These are phyloP conservation scores for Alternaria infectoria DNA, from an alignment of 2,329 filamentous ascomycete species.

Conservation along the genomic window DNA sequence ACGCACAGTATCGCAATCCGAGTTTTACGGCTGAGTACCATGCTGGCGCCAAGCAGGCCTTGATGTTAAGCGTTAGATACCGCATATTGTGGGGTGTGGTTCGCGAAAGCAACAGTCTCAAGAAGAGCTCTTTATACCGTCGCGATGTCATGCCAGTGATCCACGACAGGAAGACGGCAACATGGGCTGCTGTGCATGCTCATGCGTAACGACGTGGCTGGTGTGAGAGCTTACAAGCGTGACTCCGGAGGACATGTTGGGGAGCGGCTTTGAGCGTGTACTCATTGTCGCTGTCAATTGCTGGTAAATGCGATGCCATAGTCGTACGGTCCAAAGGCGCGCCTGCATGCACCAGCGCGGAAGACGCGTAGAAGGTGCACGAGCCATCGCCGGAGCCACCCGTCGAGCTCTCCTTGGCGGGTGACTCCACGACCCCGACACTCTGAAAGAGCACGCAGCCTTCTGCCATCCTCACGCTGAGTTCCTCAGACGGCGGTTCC, in stretches of 20 bases:
- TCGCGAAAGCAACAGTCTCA: background rate
- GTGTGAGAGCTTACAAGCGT: background rate
- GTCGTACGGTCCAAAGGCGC: background rate
- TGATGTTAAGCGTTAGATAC: background rate
- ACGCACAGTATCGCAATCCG: background rate
- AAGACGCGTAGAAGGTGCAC: background rate
- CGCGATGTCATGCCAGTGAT: too few relatives aligned
- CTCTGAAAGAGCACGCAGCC: background rate
- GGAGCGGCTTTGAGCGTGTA: too few relatives aligned
- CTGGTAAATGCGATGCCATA: background rate
- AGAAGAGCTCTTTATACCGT: background rate
- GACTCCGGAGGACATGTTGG: background rate
- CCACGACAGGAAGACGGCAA: background rate
- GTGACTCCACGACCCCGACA: background rate
- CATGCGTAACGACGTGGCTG: background rate
- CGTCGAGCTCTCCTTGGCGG: background rate
- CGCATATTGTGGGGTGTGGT: background rate
- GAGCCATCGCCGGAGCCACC: background rate
- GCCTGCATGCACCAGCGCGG: background rate
- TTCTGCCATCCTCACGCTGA: background rate
- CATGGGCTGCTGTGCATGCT: background rate
- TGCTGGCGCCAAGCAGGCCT: constrained; percentile 29
- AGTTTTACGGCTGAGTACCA: constrained; percentile 20
- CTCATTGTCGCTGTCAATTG: background rate
- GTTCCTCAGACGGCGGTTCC: too few relatives aligned